Conservation (phyloP, 2,329 filamentous ascomycete species). For the Calonectria pteridis region DNA sequence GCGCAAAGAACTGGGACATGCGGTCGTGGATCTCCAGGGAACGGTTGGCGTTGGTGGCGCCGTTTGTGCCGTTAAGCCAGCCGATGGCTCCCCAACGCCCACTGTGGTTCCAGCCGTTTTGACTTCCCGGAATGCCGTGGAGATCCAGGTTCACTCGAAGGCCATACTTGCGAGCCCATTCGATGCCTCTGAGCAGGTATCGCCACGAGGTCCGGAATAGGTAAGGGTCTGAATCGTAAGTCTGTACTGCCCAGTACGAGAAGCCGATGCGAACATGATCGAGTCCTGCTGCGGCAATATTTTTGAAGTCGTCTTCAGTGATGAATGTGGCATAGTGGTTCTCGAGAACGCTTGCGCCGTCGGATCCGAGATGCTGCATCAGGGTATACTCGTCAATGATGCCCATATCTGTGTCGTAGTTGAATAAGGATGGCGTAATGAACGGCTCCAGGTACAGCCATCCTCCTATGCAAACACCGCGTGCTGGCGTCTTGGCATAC, state of each 20-base stretch:
- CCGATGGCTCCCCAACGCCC: slow-evolving; percentile 83
- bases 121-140: slow-evolving; percentile 90
- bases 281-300: slow-evolving; percentile 88
- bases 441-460: slow-evolving; percentile 96
- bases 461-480: slow-evolving; percentile 92
- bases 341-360: slow-evolving; percentile 79
- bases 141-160: slow-evolving; percentile 93
- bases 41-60: slow-evolving; percentile 80
- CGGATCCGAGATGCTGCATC: slow-evolving; percentile 75
- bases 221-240: slow-evolving; percentile 89
- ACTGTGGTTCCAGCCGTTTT: slow-evolving; percentile 98
- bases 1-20: slow-evolving; percentile 91
- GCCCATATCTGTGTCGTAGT: slow-evolving; percentile 70
- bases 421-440: slow-evolving; percentile 93
- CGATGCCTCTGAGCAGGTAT: slow-evolving; percentile 91
- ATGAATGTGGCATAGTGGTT: slow-evolving; percentile 93
- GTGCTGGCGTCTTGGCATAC: slow-evolving; percentile 83
- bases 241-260: slow-evolving; percentile 93
- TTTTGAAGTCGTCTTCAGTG: slow-evolving; percentile 83
- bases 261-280: slow-evolving; percentile 98
- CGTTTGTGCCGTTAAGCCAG: slow-evolving; percentile 94
- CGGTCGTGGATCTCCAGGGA: slow-evolving; percentile 89
- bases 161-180: slow-evolving; percentile 93
- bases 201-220: slow-evolving; percentile 90
- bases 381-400: slow-evolving; percentile 93